A percentile compares a stretch with the other conserved stretches of the same genome.
Evolutionary conservation across 2,329 filamentous ascomycete species (phyloP).

Genomic region (Scedosporium minutisporum): DNA sequence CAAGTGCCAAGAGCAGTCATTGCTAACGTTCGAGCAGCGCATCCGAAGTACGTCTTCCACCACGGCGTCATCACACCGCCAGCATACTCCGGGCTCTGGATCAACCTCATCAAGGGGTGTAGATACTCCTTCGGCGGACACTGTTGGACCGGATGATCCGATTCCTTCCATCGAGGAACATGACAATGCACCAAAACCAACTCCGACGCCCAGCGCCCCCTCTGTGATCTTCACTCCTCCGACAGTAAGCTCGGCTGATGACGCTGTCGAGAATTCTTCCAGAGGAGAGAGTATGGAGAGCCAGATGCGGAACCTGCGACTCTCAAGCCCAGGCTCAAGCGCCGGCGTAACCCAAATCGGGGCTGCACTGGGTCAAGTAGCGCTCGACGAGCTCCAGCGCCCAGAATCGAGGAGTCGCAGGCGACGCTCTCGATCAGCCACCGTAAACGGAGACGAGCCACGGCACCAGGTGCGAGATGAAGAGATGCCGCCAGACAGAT

Average conservation of each 20-base stretch:
- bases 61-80: too few species aligned
- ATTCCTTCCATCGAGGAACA: neutral
- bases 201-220: neutral
- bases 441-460: neutral
- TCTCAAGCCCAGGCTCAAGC: neutral
- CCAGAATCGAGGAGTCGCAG: neutral
- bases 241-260: neutral
- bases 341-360: too few species aligned
- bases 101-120: too few species aligned
- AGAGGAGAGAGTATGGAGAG: neutral
- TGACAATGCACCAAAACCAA: neutral
- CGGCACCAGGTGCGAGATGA: slow-evolving; percentile 19
- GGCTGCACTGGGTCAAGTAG: too few species aligned
- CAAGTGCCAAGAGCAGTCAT: too few species aligned
- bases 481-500: slow-evolving; percentile 22
- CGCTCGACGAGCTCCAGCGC: neutral
- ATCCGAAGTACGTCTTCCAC: too few species aligned
- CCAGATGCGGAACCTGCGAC: neutral
- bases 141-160: neutral
- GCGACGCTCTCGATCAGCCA: neutral
- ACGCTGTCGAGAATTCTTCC: neutral
- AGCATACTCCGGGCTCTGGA: too few species aligned
- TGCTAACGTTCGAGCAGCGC: too few species aligned
- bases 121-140: too few species aligned
- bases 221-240: neutral